Base-by-base conservation (phyloP, 169 alveolate genomes). In the Plasmodium sp. region DNA sequence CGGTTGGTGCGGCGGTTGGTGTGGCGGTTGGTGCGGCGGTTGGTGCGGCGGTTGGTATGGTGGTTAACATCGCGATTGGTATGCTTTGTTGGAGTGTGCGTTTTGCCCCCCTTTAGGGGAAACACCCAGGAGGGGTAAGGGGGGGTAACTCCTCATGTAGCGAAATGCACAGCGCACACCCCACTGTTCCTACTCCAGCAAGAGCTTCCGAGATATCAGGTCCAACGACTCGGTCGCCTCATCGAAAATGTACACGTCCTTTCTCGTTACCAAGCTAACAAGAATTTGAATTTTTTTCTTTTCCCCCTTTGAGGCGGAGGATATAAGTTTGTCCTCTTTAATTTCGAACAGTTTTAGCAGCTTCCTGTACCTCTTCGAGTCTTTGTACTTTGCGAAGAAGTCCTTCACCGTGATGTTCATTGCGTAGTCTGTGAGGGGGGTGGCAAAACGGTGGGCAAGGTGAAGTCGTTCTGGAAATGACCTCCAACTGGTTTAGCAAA, bases 151-250 rank as follows among this genome's bases (percentile, higher is more conserved):
- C 27, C 62, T 51, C 62, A 51, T 12, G 27, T 51, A 51, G 22
- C 22, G 22, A 51, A 12, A 51, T 67, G 72, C 51, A 58, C 71
- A 1, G 36, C 31, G 34, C 14, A 18, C 12, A 31, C 16, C 2
- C 31, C 27, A 77, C 12, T n/a, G 27, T 45, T 18, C 41, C 83
- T 90, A 90, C 94, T 90, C 94, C 39, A 90, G 71, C 74, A 90
- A 74, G 16, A 90, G 41, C 73, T 90, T 90, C 56, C 94, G 62
- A n/a, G 94, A 90, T 62, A 90, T 81, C 43, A 90, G 56, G 54
- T 90, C 94, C 9, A 90, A 27, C 18, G 94, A 90, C 73, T 90
- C 94, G n/a, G 94, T 81, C 41, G 83, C 94, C 51, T 90, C 94
- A 39, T 90, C 94, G 73, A 90, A 90, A 62, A 90, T 90, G 54